Evolutionary conservation across 371 early-diverging fungal species (phyloP), one percentile per base, ranked within the genome.

Genomic region (Syncephalastrum monosporum): DNA sequence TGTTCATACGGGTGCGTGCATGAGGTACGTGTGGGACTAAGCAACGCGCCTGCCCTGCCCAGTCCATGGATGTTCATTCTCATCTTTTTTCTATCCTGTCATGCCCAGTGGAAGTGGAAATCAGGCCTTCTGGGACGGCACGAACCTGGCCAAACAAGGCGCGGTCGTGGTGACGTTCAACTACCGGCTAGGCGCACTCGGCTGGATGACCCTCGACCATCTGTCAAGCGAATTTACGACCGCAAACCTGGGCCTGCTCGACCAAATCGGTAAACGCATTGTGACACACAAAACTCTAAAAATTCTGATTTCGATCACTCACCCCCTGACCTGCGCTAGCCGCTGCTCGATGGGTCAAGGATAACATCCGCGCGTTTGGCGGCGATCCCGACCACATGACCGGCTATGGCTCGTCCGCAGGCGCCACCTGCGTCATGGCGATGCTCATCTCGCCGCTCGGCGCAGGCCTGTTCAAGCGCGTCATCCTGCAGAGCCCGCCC

Each of bases 321-420:
- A n/a, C n/a, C 38, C 38, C 21, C 21, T 21, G 21, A 21, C 21
- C 21, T 21, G 21, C 21, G 21, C 21, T 21, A 33, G 38, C 38
- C 38, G 38, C 38, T 2, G 38, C 38, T 5, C 38, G 38, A 10
- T 64, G 64, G 64, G 52, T 64, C 15, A 54, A 58, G 23, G 44
- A 59, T 13, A 64, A 64, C n/a, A 64, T 64, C 16, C 46, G 19
- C 50, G 50, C 25, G 21, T 64, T 64, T 55, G 59, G 59, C 1
- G 64, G 64, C 25, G 55, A 64, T 55, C 59, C 64, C 0, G 38
- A 55, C 13, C 60, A 71, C 43, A 56, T 74, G 15, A 71, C 71
- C 25, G 68, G 69, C 16, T 74, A 65, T 56, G 75, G 75, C 0
- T 65, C 69, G 19, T 74, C 75, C 46, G 75, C 71, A 42, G 75